Evolutionary conservation across 2,329 filamentous ascomycete genomes (phyloP).

Genomic region (Colletotrichum limetticola): DNA sequence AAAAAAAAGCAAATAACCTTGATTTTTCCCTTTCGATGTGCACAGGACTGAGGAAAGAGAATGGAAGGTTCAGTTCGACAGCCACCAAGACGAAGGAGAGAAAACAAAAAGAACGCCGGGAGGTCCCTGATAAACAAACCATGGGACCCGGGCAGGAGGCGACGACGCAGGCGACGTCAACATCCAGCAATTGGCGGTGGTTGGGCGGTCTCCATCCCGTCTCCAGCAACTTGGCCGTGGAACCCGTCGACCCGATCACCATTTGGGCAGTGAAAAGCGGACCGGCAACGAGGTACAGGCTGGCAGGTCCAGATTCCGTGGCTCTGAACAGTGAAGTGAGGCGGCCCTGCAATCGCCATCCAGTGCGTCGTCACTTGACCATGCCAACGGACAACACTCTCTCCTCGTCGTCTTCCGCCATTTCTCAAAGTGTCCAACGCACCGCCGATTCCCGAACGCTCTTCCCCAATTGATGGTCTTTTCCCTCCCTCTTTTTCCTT

Average conservation of each 20-base stretch:
- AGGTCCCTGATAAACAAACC: not conserved
- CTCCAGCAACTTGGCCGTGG: not conserved
- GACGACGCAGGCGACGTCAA: constrained; percentile 11
- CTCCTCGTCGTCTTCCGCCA: not conserved
- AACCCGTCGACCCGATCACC: constrained; percentile 11
- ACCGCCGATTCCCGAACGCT: not conserved
- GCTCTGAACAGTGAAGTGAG: not conserved
- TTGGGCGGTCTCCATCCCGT: constrained; percentile 12
- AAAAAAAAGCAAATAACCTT: not conserved
- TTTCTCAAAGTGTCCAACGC: not conserved
- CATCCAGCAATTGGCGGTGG: constrained; percentile 17
- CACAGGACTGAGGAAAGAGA: not conserved
- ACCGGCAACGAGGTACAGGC: not conserved
- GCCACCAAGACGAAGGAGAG: not conserved
- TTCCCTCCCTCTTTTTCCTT: not conserved
- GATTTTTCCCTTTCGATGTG: not conserved
- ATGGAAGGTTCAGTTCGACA: not conserved
- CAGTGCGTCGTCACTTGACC: not conserved
- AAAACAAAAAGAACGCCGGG: not conserved
- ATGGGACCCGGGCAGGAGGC: not conserved
- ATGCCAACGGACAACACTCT: not conserved
- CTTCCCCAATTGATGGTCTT: not conserved
- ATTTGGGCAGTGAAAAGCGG: not conserved
- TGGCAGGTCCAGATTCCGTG: not conserved
- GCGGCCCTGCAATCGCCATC: not conserved